Evolutionary conservation across 106 monocot genomes (phyloP).

Genomic region (Xerophyta viscosa): DNA sequence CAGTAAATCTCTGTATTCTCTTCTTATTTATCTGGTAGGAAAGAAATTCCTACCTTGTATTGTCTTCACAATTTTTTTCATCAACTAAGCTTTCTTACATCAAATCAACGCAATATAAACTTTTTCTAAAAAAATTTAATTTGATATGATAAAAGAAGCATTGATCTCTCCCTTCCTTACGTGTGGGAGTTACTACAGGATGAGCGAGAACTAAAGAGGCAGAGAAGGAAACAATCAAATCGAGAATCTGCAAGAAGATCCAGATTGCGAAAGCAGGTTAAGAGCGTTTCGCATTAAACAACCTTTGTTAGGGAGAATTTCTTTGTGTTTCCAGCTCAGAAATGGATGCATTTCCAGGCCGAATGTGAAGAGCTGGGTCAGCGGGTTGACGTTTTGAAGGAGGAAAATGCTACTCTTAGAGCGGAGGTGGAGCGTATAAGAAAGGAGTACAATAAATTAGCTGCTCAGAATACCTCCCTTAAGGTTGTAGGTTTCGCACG

Average conservation of each 20-base stretch:
- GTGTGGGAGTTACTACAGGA: no score
- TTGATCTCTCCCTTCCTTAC: no score
- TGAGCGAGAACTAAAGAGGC: slow-evolving; percentile 69
- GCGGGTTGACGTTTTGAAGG: slow-evolving; percentile 54
- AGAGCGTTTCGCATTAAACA: not conserved
- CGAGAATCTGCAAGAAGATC: slow-evolving; percentile 77
- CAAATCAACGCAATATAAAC: no score
- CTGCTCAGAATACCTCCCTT: slow-evolving; percentile 48
- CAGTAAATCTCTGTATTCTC: no score
- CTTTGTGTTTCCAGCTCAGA: not conserved
- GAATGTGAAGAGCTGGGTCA: slow-evolving; percentile 71
- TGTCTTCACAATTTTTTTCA: no score
- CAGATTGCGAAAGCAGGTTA: slow-evolving; percentile 71
- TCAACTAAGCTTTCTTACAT: no score
- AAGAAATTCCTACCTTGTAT: no score
- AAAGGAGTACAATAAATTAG: slow-evolving; percentile 50
- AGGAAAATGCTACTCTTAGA: slow-evolving; percentile 59
- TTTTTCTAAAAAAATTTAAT: no score
- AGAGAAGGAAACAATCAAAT: slow-evolving; percentile 73
- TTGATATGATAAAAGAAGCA: no score
- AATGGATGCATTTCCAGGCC: slow-evolving; percentile 29
- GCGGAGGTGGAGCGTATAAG: slow-evolving; percentile 51
- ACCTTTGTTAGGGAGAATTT: not conserved
- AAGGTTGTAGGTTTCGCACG: slow-evolving; percentile 30
- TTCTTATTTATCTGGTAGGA: no score